These are phyloP conservation scores for Rubia yunnanensis DNA, from an alignment of 257 asterid species.

Conservation along the genomic window DNA sequence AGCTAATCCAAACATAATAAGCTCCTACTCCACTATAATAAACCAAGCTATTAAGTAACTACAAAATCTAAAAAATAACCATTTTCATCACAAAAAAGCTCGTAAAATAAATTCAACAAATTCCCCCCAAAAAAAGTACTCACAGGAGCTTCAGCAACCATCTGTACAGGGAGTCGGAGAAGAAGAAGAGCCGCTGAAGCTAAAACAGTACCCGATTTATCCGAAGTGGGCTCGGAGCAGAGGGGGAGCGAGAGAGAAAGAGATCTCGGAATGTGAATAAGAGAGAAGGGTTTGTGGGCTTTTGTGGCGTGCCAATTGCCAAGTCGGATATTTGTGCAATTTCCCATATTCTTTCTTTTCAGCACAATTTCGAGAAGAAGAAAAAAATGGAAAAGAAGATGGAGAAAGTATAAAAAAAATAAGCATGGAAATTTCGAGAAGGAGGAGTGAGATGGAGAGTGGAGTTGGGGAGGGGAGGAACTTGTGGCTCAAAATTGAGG, in stretches of 20 bases:
- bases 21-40: background rate
- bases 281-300: background rate
- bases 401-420: background rate
- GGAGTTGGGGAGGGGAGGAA: conserved; percentile 6
- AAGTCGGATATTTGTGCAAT: background rate
- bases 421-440: background rate
- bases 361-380: background rate
- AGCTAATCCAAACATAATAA: background rate
- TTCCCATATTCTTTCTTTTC: background rate
- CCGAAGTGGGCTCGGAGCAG: background rate
- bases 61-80: background rate
- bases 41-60: background rate
- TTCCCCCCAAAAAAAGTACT: conserved; percentile 13
- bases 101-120: background rate
- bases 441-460: background rate
- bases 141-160: conserved; percentile 60
- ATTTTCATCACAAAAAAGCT: background rate
- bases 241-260: background rate
- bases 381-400: background rate
- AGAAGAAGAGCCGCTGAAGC: background rate
- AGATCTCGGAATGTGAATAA: background rate
- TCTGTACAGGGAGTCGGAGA: conserved; percentile 24
- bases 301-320: background rate
- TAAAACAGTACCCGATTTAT: background rate
- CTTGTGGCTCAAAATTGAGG: conserved; percentile 51